Evolutionary conservation across 2,329 filamentous ascomycete species (phyloP).

Genomic region (Ophiocordyceps sinensis): DNA sequence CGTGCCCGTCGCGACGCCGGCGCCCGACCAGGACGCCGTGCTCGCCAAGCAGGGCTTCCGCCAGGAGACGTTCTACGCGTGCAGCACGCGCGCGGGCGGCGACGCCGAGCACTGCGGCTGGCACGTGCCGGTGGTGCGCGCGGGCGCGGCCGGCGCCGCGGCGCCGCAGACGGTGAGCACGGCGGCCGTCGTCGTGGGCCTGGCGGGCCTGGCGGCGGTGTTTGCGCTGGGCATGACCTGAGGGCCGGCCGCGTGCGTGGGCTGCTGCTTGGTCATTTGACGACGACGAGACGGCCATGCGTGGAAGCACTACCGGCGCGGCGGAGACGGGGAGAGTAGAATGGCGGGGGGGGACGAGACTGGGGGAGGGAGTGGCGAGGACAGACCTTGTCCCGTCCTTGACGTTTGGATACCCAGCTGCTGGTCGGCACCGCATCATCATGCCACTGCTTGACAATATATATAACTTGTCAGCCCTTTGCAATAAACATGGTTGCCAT

Average conservation of each 20-base stretch:
- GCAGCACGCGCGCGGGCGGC: constrained; percentile 13
- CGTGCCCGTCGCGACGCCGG: constrained; percentile 16
- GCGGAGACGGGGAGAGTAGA: too few relatives aligned
- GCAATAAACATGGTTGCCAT: too few relatives aligned
- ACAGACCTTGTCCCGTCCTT: too few relatives aligned
- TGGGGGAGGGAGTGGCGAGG: too few relatives aligned
- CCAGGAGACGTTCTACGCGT: constrained; percentile 20
- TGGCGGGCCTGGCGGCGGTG: constrained; percentile 9
- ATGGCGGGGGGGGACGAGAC: not conserved
- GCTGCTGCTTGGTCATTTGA: too few relatives aligned
- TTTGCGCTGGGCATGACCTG: constrained; percentile 12
- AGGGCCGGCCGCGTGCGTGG: too few relatives aligned
- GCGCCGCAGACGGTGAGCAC: constrained; percentile 8
- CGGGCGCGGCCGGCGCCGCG: constrained; percentile 10
- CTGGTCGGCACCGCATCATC: not conserved
- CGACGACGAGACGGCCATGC: too few relatives aligned
- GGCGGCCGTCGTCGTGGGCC: constrained; percentile 8
- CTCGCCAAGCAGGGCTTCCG: constrained; percentile 16
- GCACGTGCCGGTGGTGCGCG: constrained; percentile 17
- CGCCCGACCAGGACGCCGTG: constrained; percentile 14
- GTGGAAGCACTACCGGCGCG: too few relatives aligned
- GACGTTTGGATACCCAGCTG: not conserved
- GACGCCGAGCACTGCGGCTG: constrained; percentile 19
- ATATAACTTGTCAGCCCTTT: too few relatives aligned
- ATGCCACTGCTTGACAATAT: not conserved